Percentiles rank a stretch among this genome's conserved stretches.
These are phyloP conservation scores for Chytriomyces sp. DNA, from an alignment of 192 early-diverging fungal genomes.

Conservation along the genomic window DNA sequence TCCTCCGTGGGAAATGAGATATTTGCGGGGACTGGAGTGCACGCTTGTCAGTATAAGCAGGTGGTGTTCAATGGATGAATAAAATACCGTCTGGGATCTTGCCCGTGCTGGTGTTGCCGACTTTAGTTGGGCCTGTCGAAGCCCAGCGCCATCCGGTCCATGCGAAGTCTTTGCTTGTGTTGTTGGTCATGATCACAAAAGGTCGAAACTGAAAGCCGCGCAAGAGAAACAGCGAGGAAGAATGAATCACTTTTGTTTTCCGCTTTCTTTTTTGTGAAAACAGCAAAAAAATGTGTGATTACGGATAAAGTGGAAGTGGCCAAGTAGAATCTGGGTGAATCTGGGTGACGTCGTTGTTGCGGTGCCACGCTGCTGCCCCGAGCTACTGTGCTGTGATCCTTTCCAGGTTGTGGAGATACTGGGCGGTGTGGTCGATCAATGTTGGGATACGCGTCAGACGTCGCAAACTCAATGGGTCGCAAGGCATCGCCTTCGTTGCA, in stretches of 20 bases:
- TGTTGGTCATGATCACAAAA: not conserved
- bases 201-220: conserved; percentile 1
- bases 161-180: not conserved
- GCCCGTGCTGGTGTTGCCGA: not conserved
- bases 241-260: not conserved
- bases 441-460: no score
- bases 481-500: no score
- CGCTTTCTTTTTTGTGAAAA: not conserved
- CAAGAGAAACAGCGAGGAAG: not conserved
- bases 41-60: not conserved
- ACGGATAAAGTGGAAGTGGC: no score
- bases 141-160: conserved; percentile 22
- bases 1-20: conserved; percentile 94
- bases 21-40: conserved; percentile 50
- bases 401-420: no score
- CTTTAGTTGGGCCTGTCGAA: not conserved
- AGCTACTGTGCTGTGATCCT: no score
- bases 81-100: conserved; percentile 20
- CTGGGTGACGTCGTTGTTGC: no score
- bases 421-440: no score
- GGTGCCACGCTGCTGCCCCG: no score
- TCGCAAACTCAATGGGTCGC: no score
- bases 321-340: no score
- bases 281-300: no score
- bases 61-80: not conserved